These are phyloP conservation scores for Penicillium roqueforti DNA, from an alignment of 495 filamentous ascomycete genomes.

Conservation along the genomic window DNA sequence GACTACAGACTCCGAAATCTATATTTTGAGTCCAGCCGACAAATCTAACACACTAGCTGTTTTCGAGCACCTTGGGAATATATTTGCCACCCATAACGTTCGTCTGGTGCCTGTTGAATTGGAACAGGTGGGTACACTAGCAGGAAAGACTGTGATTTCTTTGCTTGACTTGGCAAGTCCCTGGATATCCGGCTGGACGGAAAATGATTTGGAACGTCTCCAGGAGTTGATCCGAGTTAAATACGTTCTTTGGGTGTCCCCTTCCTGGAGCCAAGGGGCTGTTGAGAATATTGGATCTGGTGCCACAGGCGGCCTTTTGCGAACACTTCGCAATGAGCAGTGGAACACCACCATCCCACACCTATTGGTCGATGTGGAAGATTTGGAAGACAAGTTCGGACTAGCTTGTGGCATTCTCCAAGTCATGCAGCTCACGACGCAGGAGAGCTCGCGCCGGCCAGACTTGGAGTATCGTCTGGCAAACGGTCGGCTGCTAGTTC, in stretches of 20 bases:
- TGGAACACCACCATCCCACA: conserved; percentile 17
- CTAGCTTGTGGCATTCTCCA: conserved; percentile 15
- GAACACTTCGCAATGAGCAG: conserved; percentile 24
- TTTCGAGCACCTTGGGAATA: conserved; percentile 13
- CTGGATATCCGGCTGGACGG: conserved; percentile 16
- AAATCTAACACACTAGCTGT: conserved; percentile 7
- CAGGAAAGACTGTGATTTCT: conserved; percentile 22
- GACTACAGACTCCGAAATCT: conserved; percentile 17
- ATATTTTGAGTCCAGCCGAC: conserved; percentile 7
- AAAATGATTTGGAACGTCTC: conserved; percentile 14
- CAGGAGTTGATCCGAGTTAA: conserved; percentile 15
- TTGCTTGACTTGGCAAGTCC: conserved; percentile 19
- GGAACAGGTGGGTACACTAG: conserved; percentile 10
- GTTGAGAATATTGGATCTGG: conserved; percentile 13
- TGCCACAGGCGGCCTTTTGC: conserved; percentile 19
- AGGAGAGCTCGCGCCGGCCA: conserved; percentile 6
- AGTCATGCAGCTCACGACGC: conserved; percentile 19
- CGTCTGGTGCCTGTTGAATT: conserved; percentile 13
- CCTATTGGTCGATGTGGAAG: conserved; percentile 9
- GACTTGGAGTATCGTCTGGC: conserved; percentile 21
- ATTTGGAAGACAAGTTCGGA: conserved; percentile 6
- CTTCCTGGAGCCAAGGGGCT: conserved; percentile 7
- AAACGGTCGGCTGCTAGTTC: conserved; percentile 18
- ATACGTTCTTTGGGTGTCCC: conserved; percentile 27
- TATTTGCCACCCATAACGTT: conserved; percentile 13